Evolutionary conservation across 768 basidiomycete genomes (phyloP).

Genomic region (Suillus brevipes): DNA sequence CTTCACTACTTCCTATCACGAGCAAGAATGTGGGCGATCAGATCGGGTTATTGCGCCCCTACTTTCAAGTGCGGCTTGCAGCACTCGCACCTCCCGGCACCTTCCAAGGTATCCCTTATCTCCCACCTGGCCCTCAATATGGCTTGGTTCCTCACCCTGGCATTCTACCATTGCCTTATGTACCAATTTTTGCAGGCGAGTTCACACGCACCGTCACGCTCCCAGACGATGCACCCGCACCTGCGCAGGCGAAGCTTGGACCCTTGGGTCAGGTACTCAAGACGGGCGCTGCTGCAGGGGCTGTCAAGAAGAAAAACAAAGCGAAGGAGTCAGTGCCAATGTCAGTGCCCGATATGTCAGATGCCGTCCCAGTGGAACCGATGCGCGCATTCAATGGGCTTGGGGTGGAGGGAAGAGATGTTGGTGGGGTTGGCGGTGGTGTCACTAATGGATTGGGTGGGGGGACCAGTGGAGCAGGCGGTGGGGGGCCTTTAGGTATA

Average conservation of each 20-base stretch:
- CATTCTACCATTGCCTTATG: constrained; percentile 17
- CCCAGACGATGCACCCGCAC: constrained; percentile 62
- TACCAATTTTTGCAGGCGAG: constrained; percentile 16
- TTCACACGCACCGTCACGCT: constrained; percentile 39
- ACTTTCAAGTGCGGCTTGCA: constrained; percentile 62
- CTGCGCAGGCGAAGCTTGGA: constrained; percentile 69
- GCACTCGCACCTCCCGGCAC: constrained; percentile 36
- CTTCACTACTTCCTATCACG: constrained; percentile 73
- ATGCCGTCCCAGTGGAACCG: constrained; percentile 21
- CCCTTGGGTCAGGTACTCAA: constrained; percentile 77
- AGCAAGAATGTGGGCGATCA: constrained; percentile 56
- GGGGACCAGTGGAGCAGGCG: constrained; percentile 12
- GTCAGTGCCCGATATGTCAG: constrained; percentile 21
- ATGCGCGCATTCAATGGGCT: constrained; percentile 18
- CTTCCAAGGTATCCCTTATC: constrained; percentile 7
- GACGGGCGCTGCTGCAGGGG: constrained; percentile 40
- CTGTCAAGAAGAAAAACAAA: constrained; percentile 63
- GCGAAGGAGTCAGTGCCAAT: constrained; percentile 25
- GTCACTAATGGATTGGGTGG: constrained; percentile 10
- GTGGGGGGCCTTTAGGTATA: constrained; percentile 13
- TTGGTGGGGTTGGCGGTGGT: background rate
- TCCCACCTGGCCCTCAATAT: constrained; percentile 11
- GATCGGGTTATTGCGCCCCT: constrained; percentile 81
- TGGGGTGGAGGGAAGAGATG: constrained; percentile 14
- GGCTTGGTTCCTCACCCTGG: constrained; percentile 11